Conservation (phyloP, 2,329 filamentous ascomycete genomes). For the Pyrenophora teres region DNA sequence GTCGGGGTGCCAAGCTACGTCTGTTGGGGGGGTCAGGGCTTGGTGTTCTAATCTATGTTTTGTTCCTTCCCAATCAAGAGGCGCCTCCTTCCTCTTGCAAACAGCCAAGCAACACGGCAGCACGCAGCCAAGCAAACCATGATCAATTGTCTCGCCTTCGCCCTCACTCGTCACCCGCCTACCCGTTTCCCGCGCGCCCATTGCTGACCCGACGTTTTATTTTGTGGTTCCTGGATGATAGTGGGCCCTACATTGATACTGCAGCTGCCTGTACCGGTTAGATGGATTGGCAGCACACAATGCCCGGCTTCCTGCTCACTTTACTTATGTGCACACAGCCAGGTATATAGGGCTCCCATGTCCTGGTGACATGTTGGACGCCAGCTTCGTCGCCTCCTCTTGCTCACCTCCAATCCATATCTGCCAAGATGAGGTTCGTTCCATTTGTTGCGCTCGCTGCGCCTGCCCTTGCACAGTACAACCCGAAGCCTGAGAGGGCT, state of each 20-base stretch:
- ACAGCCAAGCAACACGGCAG: slow-evolving; percentile 15
- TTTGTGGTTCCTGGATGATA: slow-evolving; percentile 24
- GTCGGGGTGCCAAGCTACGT: slow-evolving; percentile 16
- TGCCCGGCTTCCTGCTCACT: slow-evolving; percentile 1
- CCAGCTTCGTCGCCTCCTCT: slow-evolving; percentile 17
- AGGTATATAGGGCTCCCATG: slow-evolving; percentile 21
- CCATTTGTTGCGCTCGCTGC: slow-evolving; percentile 33
- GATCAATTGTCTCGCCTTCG: slow-evolving; percentile 20
- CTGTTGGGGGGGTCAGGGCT: slow-evolving; percentile 24
- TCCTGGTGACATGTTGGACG: slow-evolving; percentile 1
- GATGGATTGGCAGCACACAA: slow-evolving; percentile 1
- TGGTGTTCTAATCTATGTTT: slow-evolving; percentile 21
- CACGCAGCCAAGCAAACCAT: slow-evolving; percentile 26
- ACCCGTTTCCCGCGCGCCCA: slow-evolving; percentile 12
- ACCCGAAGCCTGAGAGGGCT: slow-evolving; percentile 3
- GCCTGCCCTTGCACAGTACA: slow-evolving; percentile 23
- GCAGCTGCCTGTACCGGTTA: slow-evolving; percentile 34
- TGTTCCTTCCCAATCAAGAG: slow-evolving; percentile 34
- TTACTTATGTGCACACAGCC: not conserved
- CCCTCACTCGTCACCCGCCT: slow-evolving; percentile 18
- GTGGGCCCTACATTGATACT: slow-evolving; percentile 1
- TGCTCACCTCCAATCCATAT: slow-evolving; percentile 6
- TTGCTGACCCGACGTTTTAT: slow-evolving; percentile 7
- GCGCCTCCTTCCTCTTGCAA: slow-evolving; percentile 26
- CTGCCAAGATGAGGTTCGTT: slow-evolving; percentile 37